Conservation (phyloP, 2,329 filamentous ascomycete genomes). For the Myriosclerotinia curreyana region DNA sequence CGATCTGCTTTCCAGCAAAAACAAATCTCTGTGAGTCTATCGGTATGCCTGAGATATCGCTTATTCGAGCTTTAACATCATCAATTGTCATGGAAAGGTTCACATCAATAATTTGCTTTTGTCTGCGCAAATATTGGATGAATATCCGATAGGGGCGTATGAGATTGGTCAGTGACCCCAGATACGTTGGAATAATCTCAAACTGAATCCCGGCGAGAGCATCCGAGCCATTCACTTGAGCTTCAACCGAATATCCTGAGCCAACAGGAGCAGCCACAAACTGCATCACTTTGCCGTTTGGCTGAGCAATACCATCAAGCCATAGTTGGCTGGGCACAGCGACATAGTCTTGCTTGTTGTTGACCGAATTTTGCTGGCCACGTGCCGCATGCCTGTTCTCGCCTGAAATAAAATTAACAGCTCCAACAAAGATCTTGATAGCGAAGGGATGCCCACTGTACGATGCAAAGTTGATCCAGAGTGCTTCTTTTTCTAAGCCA, state of each 20-base stretch:
- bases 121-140: slow-evolving; percentile 99
- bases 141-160: slow-evolving; percentile 50
- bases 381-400: neutral
- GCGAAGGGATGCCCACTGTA: neutral
- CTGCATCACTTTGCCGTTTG: slow-evolving; percentile 42
- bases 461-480: neutral
- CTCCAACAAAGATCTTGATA: slow-evolving; percentile 6
- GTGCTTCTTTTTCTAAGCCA: neutral
- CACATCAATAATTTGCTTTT: slow-evolving; percentile 98
- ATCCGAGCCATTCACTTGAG: slow-evolving; percentile 44
- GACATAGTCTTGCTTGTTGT: slow-evolving; percentile 27
- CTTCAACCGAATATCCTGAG: slow-evolving; percentile 44
- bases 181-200: slow-evolving; percentile 36
- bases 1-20: slow-evolving; percentile 95
- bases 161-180: neutral
- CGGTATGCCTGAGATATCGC: slow-evolving; percentile 96
- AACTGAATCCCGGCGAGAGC: slow-evolving; percentile 43
- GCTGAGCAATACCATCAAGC: slow-evolving; percentile 44
- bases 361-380: slow-evolving; percentile 26
- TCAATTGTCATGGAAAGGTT: slow-evolving; percentile 97
- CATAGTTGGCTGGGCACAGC: slow-evolving; percentile 43
- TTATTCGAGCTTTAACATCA: slow-evolving; percentile 99
- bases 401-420: neutral
- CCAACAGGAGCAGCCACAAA: slow-evolving; percentile 45
- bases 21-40: slow-evolving; percentile 95